Percentiles rank a stretch among this genome's conserved stretches.
Conservation (phyloP, 2,329 filamentous ascomycete species). For the Metarhizium sp. region DNA sequence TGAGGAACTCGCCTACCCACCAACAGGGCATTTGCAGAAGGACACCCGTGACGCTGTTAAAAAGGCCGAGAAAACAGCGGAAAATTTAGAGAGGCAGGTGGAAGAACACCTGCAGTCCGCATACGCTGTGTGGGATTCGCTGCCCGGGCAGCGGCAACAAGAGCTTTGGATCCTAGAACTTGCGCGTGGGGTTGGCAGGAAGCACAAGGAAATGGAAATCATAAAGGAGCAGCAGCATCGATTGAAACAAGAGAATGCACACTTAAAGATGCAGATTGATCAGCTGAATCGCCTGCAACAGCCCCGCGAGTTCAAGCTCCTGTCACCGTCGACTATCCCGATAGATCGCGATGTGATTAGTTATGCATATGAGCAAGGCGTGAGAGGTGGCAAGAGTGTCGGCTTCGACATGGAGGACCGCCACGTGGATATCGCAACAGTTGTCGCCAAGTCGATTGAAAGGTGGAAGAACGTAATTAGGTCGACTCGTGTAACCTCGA, state of each 20-base stretch:
- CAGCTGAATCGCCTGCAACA: slow-evolving; percentile 50
- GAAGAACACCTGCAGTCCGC: slow-evolving; percentile 68
- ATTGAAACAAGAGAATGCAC: slow-evolving; percentile 46
- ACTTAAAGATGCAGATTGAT: slow-evolving; percentile 49
- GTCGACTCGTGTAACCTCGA: slow-evolving; percentile 33
- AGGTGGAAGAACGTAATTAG: slow-evolving; percentile 53
- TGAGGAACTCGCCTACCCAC: slow-evolving; percentile 44
- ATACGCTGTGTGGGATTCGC: slow-evolving; percentile 64
- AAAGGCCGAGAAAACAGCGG: slow-evolving; percentile 42
- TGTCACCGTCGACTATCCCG: slow-evolving; percentile 41
- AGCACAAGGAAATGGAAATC: slow-evolving; percentile 44
- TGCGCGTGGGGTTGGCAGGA: slow-evolving; percentile 48
- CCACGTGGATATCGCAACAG: slow-evolving; percentile 39
- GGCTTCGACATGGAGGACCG: slow-evolving; percentile 42
- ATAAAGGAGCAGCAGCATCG: slow-evolving; percentile 40
- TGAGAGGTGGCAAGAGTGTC: slow-evolving; percentile 28
- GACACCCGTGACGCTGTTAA: slow-evolving; percentile 37
- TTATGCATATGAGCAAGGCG: slow-evolving; percentile 35
- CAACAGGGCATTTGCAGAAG: slow-evolving; percentile 26
- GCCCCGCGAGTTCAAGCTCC: slow-evolving; percentile 47
- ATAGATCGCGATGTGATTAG: slow-evolving; percentile 39
- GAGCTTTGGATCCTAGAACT: slow-evolving; percentile 55
- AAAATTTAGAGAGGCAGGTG: slow-evolving; percentile 58
- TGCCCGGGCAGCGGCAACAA: slow-evolving; percentile 45
- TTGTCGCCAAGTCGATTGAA: slow-evolving; percentile 46